phyloP scores from a whole-genome alignment of 2,329 filamentous ascomycete genomes.

The Claviceps sp. region DNA sequence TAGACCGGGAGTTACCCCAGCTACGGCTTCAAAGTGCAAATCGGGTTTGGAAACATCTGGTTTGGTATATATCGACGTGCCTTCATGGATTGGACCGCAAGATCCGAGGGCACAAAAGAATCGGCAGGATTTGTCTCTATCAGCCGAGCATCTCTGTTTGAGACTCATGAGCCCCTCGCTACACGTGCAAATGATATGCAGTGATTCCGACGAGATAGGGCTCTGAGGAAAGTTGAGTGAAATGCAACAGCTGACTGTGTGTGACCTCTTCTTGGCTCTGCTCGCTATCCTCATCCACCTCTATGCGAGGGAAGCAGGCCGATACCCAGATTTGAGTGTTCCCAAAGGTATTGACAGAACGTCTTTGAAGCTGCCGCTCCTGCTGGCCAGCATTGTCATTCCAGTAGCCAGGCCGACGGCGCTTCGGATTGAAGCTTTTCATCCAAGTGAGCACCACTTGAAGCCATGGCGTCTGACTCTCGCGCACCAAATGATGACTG shows the following conservation, averaged over 20 bases:
- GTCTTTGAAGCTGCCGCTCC: slow-evolving; percentile 24
- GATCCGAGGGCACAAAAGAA: slow-evolving; percentile 29
- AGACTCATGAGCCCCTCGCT: slow-evolving; percentile 26
- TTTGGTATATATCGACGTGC: neutral
- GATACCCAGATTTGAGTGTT: neutral
- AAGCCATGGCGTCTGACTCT: slow-evolving; percentile 50
- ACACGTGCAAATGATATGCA: slow-evolving; percentile 13
- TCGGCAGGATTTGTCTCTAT: slow-evolving; percentile 22
- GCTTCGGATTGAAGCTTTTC: slow-evolving; percentile 62
- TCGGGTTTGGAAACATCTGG: slow-evolving; percentile 10
- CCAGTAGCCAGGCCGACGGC: slow-evolving; percentile 63
- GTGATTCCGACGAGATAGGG: slow-evolving; percentile 32
- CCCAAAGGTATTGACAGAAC: slow-evolving; percentile 11
- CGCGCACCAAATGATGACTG: slow-evolving; percentile 42
- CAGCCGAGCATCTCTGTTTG: slow-evolving; percentile 31
- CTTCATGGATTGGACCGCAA: slow-evolving; percentile 14
- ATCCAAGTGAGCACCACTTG: slow-evolving; percentile 39
- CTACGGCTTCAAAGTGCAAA: slow-evolving; percentile 27
- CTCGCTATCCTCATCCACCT: slow-evolving; percentile 11
- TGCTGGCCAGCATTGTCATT: slow-evolving; percentile 39
- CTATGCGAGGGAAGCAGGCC: neutral
- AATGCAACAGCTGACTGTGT: slow-evolving; percentile 32
- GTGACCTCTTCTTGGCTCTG: slow-evolving; percentile 32
- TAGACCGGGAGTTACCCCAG: slow-evolving; percentile 11
- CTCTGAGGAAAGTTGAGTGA: slow-evolving; percentile 16